Evolutionary conservation across 225 moss, liverwort and hornwort genomes (phyloP).

Genomic region (Climacium dendroides): DNA sequence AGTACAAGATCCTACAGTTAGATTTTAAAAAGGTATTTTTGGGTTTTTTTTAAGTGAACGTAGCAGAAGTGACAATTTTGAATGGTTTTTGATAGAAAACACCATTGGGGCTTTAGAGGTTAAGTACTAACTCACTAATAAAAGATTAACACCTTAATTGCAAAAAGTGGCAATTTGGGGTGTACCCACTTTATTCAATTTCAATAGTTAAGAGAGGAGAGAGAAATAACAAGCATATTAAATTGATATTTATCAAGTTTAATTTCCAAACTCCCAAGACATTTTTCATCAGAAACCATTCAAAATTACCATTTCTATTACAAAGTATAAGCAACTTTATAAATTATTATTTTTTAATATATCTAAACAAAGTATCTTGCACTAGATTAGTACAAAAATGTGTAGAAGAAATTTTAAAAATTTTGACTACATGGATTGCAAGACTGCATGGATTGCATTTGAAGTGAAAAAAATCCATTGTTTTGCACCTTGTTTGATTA

Average conservation of each 20-base stretch:
- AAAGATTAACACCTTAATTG: no score
- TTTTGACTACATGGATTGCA: fast-evolving
- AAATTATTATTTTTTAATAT: background rate
- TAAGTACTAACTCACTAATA: no score
- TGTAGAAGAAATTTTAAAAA: background rate
- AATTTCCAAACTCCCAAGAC: background rate
- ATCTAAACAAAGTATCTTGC: fast-evolving
- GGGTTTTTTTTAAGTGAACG: no score
- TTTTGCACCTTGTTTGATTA: background rate
- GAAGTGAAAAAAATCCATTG: no score
- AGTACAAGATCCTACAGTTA: no score
- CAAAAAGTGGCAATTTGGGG: no score
- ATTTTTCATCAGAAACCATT: background rate
- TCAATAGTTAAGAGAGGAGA: background rate
- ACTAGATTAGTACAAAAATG: background rate
- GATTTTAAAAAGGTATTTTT: no score
- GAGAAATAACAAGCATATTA: background rate
- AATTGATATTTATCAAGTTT: background rate
- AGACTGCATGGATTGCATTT: fast-evolving
- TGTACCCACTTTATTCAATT: background rate
- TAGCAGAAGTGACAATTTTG: no score
- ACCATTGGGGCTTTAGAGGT: no score
- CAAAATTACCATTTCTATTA: background rate
- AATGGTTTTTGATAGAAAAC: no score
- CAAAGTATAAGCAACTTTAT: background rate